Conservation (phyloP, 805 yeast genomes). For the Diddensiella caesifluorescens region DNA sequence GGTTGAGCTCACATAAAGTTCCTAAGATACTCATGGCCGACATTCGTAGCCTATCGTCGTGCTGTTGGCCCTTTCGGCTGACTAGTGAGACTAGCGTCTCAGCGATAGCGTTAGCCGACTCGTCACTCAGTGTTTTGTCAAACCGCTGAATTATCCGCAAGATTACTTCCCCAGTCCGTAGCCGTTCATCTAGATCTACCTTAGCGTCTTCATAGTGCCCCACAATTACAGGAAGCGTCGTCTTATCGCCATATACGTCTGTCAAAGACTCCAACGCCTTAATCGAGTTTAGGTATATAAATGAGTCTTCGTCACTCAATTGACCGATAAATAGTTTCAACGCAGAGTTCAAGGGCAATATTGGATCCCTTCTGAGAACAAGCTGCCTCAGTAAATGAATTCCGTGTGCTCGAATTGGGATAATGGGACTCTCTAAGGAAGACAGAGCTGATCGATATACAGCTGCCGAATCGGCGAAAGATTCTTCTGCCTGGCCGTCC, state of each 20-base stretch:
- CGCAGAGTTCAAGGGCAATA: slow-evolving; percentile 43
- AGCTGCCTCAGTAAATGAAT: slow-evolving; percentile 57
- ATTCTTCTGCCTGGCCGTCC: slow-evolving; percentile 16
- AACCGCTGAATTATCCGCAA: slow-evolving; percentile 49
- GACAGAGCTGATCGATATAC: slow-evolving; percentile 53
- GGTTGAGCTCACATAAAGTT: slow-evolving; percentile 52
- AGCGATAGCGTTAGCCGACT: slow-evolving; percentile 40
- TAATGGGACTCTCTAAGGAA: slow-evolving; percentile 67
- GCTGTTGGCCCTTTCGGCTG: slow-evolving; percentile 13
- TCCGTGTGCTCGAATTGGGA: slow-evolving; percentile 87
- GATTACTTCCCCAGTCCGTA: slow-evolving; percentile 79
- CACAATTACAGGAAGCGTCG: slow-evolving; percentile 36
- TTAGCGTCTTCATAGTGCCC: slow-evolving; percentile 33
- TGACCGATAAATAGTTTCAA: slow-evolving; percentile 58
- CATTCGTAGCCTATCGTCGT: slow-evolving; percentile 65
- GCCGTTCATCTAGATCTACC: slow-evolving; percentile 54
- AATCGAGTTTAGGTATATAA: slow-evolving; percentile 76
- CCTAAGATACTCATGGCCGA: slow-evolving; percentile 88
- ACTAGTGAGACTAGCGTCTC: slow-evolving; percentile 36
- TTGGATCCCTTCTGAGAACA: slow-evolving; percentile 43
- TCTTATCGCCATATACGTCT: slow-evolving; percentile 36
- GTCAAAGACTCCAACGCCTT: slow-evolving; percentile 65
- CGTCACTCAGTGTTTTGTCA: slow-evolving; percentile 46
- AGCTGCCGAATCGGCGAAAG: slow-evolving; percentile 5
- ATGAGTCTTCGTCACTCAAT: slow-evolving; percentile 77